Evolutionary conservation across 2,329 filamentous ascomycete species (phyloP), one percentile per base, ranked within the genome.

Genomic region (Dryadomyces quercus-mongolicae): DNA sequence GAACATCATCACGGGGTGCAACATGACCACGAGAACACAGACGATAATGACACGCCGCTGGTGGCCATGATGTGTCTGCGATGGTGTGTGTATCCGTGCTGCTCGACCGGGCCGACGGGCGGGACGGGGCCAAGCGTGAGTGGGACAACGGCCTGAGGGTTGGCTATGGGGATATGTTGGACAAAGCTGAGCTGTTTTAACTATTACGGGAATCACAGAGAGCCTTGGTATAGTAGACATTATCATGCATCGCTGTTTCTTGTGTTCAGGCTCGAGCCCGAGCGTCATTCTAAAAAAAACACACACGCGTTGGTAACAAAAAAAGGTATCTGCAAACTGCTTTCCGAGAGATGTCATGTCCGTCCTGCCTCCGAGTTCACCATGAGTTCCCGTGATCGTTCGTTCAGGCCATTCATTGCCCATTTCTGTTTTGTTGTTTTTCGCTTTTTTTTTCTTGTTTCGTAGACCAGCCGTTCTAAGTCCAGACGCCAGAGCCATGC

Each of bases 71-170:
- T 34, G 6, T 57, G 51, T 38, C 9, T 51, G 6, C n/a, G 13
- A 18, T 54, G 50, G 51, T 53, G 51, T 18, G 43, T 53, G 31
- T 48, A 51, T 20, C 38, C 25, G 5, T 53, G 56, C 44, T 13
- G 42, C 21, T 51, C 48, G 36, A 16, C 36, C 6, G 10, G 36
- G 36, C 36, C 20, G n/a, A 25, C 15, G n/a, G n/a, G n/a, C n/a
- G n/a, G n/a, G n/a, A n/a, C n/a, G 9, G 16, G 21, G n/a, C 18
- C 18, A 36, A 18, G 16, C 16, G 15, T 10, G 36, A 40, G 3
- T 40, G 36, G 3, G 36, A 40, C 36, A 12, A 40, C 10, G 36
- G 36, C 25, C 25, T 31, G 25, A 31, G 25, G 25, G 25, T 31
- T 8, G n/a, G n/a, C n/a, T n/a, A n/a, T n/a, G n/a, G n/a, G n/a